These are phyloP conservation scores for Aspergillus neotritici DNA, from an alignment of 2,329 filamentous ascomycete genomes.

Conservation along the genomic window DNA sequence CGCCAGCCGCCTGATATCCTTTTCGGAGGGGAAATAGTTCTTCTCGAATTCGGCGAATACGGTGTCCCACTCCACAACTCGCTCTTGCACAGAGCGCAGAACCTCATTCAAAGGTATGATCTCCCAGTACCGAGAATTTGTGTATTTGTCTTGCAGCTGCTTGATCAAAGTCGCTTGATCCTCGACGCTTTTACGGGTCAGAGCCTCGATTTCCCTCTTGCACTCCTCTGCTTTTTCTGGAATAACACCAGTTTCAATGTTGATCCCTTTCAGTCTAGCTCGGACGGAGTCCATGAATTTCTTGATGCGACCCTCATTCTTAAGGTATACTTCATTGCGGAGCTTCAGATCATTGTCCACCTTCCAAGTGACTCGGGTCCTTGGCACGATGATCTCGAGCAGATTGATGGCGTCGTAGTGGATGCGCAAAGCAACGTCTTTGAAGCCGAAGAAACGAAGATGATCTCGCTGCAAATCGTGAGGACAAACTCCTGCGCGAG, in stretches of 20 bases:
- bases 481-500: slow-evolving; percentile 70
- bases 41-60: slow-evolving; percentile 85
- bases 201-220: slow-evolving; percentile 69
- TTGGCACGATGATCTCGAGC: slow-evolving; percentile 88
- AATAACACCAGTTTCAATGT: slow-evolving; percentile 74
- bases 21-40: slow-evolving; percentile 89
- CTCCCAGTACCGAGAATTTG: slow-evolving; percentile 92
- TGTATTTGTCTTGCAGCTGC: slow-evolving; percentile 83
- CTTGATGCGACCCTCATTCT: slow-evolving; percentile 73
- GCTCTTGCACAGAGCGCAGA: slow-evolving; percentile 84
- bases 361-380: slow-evolving; percentile 91
- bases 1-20: slow-evolving; percentile 87
- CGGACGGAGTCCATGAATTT: slow-evolving; percentile 86
- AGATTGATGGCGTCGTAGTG: slow-evolving; percentile 91
- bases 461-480: slow-evolving; percentile 93
- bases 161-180: slow-evolving; percentile 69
- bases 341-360: slow-evolving; percentile 88
- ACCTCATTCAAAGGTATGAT: slow-evolving; percentile 88
- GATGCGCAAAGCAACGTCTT: slow-evolving; percentile 77
- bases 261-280: slow-evolving; percentile 76
- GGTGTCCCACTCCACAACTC: slow-evolving; percentile 87
- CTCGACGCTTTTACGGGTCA: slow-evolving; percentile 74
- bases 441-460: slow-evolving; percentile 84
- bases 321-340: slow-evolving; percentile 84
- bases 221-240: slow-evolving; percentile 81